Evolutionary conservation across 2,329 filamentous ascomycete genomes (phyloP).

Genomic region (Aspergillus ustus): DNA sequence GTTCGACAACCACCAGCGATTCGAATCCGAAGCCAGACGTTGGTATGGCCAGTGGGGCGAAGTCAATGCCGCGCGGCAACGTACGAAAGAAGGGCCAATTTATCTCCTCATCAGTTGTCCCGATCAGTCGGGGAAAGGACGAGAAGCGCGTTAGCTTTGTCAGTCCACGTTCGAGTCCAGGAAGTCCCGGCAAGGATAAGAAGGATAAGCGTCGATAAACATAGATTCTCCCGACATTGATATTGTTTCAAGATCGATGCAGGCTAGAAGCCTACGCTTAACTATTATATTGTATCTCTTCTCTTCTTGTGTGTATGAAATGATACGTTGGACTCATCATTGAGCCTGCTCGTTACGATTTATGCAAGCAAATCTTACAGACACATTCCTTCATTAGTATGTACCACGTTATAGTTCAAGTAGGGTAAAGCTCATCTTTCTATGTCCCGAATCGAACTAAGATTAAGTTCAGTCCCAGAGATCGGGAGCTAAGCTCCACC

Average conservation of each 20-base stretch:
- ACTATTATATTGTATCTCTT: constrained; percentile 18
- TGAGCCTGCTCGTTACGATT: neutral
- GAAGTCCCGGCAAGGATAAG: constrained; percentile 33
- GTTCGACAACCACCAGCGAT: constrained; percentile 38
- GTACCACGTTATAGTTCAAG: too few species aligned
- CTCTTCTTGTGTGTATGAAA: constrained; percentile 23
- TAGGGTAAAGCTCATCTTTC: neutral
- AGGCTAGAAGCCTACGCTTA: constrained; percentile 1
- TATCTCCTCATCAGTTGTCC: constrained; percentile 31
- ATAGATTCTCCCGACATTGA: constrained; percentile 10
- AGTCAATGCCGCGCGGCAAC: constrained; percentile 36
- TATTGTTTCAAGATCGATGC: constrained; percentile 17
- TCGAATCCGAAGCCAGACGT: constrained; percentile 42
- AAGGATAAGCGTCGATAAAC: constrained; percentile 30
- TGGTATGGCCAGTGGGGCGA: constrained; percentile 35
- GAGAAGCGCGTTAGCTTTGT: constrained; percentile 45
- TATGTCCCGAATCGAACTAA: neutral
- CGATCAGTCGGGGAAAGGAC: constrained; percentile 36
- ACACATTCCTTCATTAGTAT: neutral
- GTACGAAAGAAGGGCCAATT: constrained; percentile 37
- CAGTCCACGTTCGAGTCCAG: constrained; percentile 37
- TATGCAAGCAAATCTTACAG: neutral
- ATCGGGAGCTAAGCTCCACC: neutral
- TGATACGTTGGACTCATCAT: constrained; percentile 8
- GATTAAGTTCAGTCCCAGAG: neutral